These are phyloP conservation scores for Colletotrichum tropicicola DNA, from an alignment of 2,329 filamentous ascomycete genomes.

Conservation along the genomic window DNA sequence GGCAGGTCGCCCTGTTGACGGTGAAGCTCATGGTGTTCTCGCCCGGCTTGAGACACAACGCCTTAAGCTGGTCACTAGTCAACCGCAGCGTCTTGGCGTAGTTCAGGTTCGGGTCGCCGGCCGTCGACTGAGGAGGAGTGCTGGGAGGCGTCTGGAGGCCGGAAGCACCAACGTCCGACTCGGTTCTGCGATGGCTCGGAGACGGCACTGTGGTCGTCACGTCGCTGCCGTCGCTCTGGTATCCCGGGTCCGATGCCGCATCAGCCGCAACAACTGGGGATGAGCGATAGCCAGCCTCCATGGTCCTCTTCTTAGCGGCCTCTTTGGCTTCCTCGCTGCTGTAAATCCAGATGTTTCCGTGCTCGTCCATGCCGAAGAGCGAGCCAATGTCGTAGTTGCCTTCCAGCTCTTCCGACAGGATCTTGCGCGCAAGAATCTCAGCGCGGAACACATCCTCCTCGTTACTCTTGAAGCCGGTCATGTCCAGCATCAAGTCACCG, in stretches of 20 bases:
- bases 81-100: conserved; percentile 96
- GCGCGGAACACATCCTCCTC: conserved; percentile 92
- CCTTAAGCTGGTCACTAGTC: conserved; percentile 94
- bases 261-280: conserved; percentile 71
- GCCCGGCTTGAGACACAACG: conserved; percentile 82
- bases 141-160: conserved; percentile 71
- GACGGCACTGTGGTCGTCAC: conserved; percentile 56
- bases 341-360: conserved; percentile 99
- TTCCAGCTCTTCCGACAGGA: conserved; percentile 90
- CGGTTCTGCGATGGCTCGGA: conserved; percentile 67
- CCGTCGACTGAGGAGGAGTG: conserved; percentile 73
- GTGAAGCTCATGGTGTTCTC: conserved; percentile 95
- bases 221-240: conserved; percentile 88
- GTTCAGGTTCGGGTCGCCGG: conserved; percentile 79
- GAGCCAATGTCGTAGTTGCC: conserved; percentile 97
- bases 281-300: conserved; percentile 44
- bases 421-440: conserved; percentile 91
- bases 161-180: conserved; percentile 69
- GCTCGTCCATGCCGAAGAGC: conserved; percentile 92
- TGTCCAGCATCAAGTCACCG: conserved; percentile 96
- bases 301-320: conserved; percentile 76
- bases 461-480: conserved; percentile 95
- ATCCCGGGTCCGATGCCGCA: conserved; percentile 90
- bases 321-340: conserved; percentile 97
- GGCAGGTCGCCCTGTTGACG: conserved; percentile 92